phyloP scores from a whole-genome alignment of 208 protist species.

The Leishmania gerbilli region DNA sequence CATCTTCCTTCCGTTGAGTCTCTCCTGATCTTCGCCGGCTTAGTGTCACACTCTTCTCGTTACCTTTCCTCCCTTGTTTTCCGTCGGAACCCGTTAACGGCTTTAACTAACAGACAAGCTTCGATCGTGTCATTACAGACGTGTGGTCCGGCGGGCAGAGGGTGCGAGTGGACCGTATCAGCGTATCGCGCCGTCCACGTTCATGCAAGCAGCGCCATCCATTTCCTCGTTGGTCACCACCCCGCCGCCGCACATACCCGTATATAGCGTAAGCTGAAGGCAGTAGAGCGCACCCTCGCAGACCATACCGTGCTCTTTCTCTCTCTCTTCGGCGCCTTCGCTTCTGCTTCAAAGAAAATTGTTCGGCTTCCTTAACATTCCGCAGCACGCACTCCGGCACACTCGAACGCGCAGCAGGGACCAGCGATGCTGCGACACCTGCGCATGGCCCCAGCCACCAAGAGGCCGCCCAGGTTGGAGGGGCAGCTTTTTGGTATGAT shows the following conservation, averaged over 20 bases:
- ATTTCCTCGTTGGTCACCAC: background rate
- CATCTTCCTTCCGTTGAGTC: background rate
- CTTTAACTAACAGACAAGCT: background rate
- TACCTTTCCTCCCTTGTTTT: background rate
- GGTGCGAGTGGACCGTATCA: background rate
- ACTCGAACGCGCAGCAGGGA: background rate
- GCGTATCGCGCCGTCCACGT: background rate
- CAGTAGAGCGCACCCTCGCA: background rate
- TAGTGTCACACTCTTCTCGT: background rate
- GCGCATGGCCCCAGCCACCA: conserved; percentile 40
- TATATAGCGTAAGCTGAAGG: background rate
- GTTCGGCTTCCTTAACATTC: background rate
- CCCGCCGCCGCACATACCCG: background rate
- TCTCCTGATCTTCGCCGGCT: background rate
- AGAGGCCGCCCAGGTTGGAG: conserved; percentile 18
- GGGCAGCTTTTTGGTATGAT: conserved; percentile 20
- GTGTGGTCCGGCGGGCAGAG: background rate
- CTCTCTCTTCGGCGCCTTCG: background rate
- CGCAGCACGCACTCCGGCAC: background rate
- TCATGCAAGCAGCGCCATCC: background rate
- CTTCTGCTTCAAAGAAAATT: background rate
- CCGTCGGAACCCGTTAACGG: background rate
- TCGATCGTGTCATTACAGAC: background rate
- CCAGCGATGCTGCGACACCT: conserved; percentile 53
- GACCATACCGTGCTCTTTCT: background rate